Percentiles rank a stretch among this genome's conserved stretches.
Evolutionary conservation across 2,329 filamentous ascomycete genomes (phyloP).

Genomic region (Chaetomiaceae sp.): DNA sequence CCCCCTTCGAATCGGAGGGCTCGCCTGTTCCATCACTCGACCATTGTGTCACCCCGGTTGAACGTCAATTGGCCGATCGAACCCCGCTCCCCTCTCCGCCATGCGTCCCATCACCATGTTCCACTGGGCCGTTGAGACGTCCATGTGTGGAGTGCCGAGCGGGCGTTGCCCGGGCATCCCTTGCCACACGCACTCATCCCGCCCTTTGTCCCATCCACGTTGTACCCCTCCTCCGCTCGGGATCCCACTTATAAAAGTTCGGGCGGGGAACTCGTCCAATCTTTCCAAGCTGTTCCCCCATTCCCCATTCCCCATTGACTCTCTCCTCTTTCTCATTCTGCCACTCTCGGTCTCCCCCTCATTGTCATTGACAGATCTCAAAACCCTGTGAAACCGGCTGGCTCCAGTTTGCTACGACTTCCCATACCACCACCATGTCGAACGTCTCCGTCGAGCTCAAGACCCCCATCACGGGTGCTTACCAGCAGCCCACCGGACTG

Average conservation of each 20-base stretch:
- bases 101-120: neutral
- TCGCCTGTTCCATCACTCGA: neutral
- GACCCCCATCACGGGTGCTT: conserved; percentile 60
- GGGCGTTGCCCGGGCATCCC: neutral
- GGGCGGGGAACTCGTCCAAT: conserved; percentile 2
- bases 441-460: conserved; percentile 51
- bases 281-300: neutral
- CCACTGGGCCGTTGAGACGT: conserved; percentile 10
- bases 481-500: conserved; percentile 58
- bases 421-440: conserved; percentile 28
- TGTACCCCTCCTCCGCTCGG: neutral
- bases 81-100: conserved; percentile 3
- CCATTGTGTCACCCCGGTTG: neutral
- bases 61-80: neutral
- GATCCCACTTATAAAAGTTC: conserved; percentile 4
- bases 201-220: neutral
- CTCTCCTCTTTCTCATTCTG: neutral
- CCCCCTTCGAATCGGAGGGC: neutral
- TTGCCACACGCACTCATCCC: neutral
- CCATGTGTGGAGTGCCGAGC: neutral
- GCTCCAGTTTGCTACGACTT: neutral
- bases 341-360: neutral
- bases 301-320: neutral
- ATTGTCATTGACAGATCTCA: too few species aligned
- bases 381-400: neutral